Base-by-base conservation (phyloP, 2,329 filamentous ascomycete genomes). In the Neopestalotiopsis sp. region DNA sequence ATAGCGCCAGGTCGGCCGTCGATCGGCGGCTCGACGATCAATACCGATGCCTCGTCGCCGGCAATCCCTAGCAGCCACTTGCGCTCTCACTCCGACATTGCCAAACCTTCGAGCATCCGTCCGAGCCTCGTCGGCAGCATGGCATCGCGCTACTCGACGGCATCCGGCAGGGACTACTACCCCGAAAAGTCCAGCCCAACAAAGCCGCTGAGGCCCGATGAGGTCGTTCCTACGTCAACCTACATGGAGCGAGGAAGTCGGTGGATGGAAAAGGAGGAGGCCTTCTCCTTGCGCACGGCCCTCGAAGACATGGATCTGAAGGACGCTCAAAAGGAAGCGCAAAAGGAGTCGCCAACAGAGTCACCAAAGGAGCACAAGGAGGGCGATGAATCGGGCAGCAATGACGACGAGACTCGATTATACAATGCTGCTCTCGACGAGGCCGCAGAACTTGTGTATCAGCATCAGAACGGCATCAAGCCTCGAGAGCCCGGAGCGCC, bases 221-320 rank as follows among this genome's bases (percentile, higher is more conserved):
- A 90, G 65, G 86, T 91, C 63, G 89, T 91, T 17, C 88, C 90
- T 6, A 92, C 86, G 70, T 84, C 89, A 58, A 89, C 87, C 7
- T 94, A 94, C 78, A 90, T 93, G 68, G 92, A 94, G 79, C 88
- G 90, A 68, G 91, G 91, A 20, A 88, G 90, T 76, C 84, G 92
- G 74, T 94, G 92, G 91, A 92, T 93, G 88, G 92, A 95, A 78
- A 93, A 92, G 78, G 91, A 94, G 76, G 92, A 95, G 79, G 91
- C 89, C 4, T 86, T 87, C 45, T 91, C 91, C 24, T 80, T 95
- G 69, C 88, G 91, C 20, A 86, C 90, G 70, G 92, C 92, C 12
- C 89, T 95, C 85, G 89, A 94, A 73, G 90, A 93, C 74, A 88
- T 94, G 86, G 88, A 92, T 69, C 71, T 92, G 58, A 84, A 83